Evolutionary conservation across 768 basidiomycete species (phyloP), one percentile per base, ranked within the genome.

Genomic region (Dentipellis sp.): DNA sequence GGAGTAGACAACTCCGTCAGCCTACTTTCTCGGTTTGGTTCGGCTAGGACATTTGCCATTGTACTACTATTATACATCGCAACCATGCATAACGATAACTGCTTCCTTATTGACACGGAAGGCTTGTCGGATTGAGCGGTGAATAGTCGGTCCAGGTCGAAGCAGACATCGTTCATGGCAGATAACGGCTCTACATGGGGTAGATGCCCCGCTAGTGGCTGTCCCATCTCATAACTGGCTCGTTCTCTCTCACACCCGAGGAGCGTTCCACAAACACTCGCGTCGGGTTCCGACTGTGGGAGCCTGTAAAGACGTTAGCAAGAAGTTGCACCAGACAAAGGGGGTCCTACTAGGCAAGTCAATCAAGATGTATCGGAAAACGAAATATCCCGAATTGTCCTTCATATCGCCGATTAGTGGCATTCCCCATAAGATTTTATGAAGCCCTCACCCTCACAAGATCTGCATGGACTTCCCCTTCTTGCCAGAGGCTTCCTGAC

Each of bases 401-500:
- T 91, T 29, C 29, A 29, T 29, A 29, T 29, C 29, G 29, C 29
- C 29, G 29, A 29, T 29, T 3, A 29, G 29, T 29, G 29, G 29
- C 6, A 29, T 29, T 29, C 29, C 29, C 29, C 29, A 29, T 29
- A 29, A 3, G 6, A 29, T 29, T 29, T 29, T 29, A 29, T 29
- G 6, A 29, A 29, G 29, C 29, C 3, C 80, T 56, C 68, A 89
- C 89, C 75, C 79, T 80, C 57, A 90, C 74, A 42, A 90, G 76
- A 69, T 87, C 83, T 9, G 82, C 90, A 67, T 91, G 90, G 9
- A 88, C 86, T 63, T 91, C 88, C 8, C 90, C 89, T 58, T 91
- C 88, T 16, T 77, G 82, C 70, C 78, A 88, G 16, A 71, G 63
- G 56, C 71, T 73, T 11, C 76, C 77, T 19, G 72, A 70, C 52